A percentile compares a stretch with the other conserved stretches of the same genome.
These are phyloP conservation scores for Psilocybe mexicana DNA, from an alignment of 1,284 basidiomycete genomes.

Conservation along the genomic window DNA sequence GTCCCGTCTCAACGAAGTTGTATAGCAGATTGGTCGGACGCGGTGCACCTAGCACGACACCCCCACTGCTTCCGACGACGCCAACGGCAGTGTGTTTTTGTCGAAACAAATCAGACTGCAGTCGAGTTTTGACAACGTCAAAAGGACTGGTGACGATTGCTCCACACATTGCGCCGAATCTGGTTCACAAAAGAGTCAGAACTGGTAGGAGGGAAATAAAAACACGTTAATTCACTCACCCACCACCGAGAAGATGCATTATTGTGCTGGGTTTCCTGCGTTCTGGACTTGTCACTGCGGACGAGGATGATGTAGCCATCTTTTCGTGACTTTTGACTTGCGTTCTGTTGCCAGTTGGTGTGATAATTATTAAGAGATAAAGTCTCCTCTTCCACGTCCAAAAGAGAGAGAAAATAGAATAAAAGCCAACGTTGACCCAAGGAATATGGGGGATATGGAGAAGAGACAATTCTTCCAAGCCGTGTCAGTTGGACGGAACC, in stretches of 20 bases:
- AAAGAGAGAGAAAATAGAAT: neutral
- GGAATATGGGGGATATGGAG: neutral
- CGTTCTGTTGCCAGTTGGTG: neutral
- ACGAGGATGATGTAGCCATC: slow-evolving; percentile 26
- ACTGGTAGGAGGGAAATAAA: neutral
- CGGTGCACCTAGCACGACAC: slow-evolving; percentile 29
- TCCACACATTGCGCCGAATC: slow-evolving; percentile 96
- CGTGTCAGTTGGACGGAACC: neutral
- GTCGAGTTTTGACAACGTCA: slow-evolving; percentile 96
- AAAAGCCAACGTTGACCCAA: neutral
- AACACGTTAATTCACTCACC: slow-evolving; percentile 53
- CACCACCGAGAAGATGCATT: slow-evolving; percentile 85
- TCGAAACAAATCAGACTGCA: slow-evolving; percentile 90
- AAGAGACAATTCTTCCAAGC: neutral
- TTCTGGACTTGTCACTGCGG: slow-evolving; percentile 27
- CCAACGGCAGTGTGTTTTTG: slow-evolving; percentile 53
- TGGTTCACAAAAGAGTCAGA: slow-evolving; percentile 31
- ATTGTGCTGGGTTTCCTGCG: slow-evolving; percentile 75
- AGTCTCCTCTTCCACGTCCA: neutral
- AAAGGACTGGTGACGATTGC: slow-evolving; percentile 96
- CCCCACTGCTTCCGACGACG: slow-evolving; percentile 32
- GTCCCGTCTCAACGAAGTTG: slow-evolving; percentile 94
- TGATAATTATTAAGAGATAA: neutral
- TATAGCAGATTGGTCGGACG: slow-evolving; percentile 65
- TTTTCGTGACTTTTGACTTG: neutral